Base-by-base conservation (phyloP, 1,284 basidiomycete genomes). In the Ustilago nuda region DNA sequence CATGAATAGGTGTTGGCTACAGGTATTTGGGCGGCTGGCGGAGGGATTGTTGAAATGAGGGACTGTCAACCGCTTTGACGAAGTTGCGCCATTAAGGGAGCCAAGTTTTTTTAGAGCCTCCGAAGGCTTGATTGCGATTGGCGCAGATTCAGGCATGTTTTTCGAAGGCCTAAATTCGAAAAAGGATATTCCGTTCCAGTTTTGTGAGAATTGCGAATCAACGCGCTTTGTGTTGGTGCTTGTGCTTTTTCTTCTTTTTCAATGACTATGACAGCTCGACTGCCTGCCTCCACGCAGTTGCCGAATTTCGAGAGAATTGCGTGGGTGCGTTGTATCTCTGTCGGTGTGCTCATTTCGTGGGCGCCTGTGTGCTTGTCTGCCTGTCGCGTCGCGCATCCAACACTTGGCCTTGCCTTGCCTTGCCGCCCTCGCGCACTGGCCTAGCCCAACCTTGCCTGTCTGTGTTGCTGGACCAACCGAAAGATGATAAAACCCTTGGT, bases 401-500 rank as follows among this genome's bases (percentile, higher is more conserved):
- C 62, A 65, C 62, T 41, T 6, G 8, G 35, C n/a, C 11, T 32
- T 30, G 36, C 1, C 15, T 13, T 27, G 48, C 19, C 6, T 8
- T 27, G 23, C 12, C 27, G 23, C 3, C 8, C 30, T 36, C 36
- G n/a, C 23, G 53, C 37, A 32, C 2, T 39, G 27, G 37, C 23
- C 17, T 39, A n/a, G 23, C 17, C 53, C 9, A 6, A 6, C 32
- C 53, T 7, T 7, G 36, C 8, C 0, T 39, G 52, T 37, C 52
- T 36, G 52, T 33, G 27, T 33, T 35, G 27, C n/a, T 43, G 52
- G 54, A 48, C 51, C 55, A 17, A 13, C 60, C 69, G 15, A 52
- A 60, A 64, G 64, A 66, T 57, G 64, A 72, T 72, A 72, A 67
- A 66, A 72, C 70, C 70, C 70, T 72, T 59, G 36, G 30, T 58